A percentile compares a stretch with the other conserved stretches of the same genome.
These are phyloP conservation scores for Pholiota adiposa DNA, from an alignment of 1,284 basidiomycete species.

Conservation along the genomic window DNA sequence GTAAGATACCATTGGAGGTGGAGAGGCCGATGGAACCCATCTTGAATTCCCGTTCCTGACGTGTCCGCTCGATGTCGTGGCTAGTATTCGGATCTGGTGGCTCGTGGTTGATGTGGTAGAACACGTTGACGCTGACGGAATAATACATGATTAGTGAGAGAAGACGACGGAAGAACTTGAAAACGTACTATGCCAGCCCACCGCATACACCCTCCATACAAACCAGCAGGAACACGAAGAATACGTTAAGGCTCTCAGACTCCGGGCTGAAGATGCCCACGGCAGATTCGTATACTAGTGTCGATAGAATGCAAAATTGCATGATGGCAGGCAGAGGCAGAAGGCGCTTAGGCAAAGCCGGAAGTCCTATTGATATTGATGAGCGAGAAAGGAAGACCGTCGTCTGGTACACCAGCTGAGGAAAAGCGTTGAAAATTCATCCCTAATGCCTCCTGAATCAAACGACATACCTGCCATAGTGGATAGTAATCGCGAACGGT, in stretches of 20 bases:
- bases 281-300: conserved; percentile 69
- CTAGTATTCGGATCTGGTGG: conserved; percentile 45
- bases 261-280: conserved; percentile 61
- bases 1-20: conserved; percentile 77
- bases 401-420: conserved; percentile 82
- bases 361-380: conserved; percentile 86
- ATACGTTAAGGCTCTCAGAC: conserved; percentile 59
- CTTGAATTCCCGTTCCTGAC: conserved; percentile 84
- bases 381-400: conserved; percentile 97
- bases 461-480: conserved; percentile 77
- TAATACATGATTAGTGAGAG: conserved; percentile 1
- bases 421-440: background rate
- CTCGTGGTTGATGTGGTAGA: conserved; percentile 85
- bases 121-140: conserved; percentile 70
- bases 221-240: conserved; percentile 77
- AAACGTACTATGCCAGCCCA: conserved; percentile 89
- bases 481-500: conserved; percentile 94
- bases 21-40: conserved; percentile 87
- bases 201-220: conserved; percentile 88
- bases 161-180: background rate
- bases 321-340: conserved; percentile 77
- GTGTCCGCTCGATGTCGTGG: conserved; percentile 57
- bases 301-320: conserved; percentile 66
- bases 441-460: background rate
- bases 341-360: conserved; percentile 74